A percentile compares a stretch with the other conserved stretches of the same genome.
Conservation (phyloP, 768 basidiomycete genomes). For the Peribolospora baueri region DNA sequence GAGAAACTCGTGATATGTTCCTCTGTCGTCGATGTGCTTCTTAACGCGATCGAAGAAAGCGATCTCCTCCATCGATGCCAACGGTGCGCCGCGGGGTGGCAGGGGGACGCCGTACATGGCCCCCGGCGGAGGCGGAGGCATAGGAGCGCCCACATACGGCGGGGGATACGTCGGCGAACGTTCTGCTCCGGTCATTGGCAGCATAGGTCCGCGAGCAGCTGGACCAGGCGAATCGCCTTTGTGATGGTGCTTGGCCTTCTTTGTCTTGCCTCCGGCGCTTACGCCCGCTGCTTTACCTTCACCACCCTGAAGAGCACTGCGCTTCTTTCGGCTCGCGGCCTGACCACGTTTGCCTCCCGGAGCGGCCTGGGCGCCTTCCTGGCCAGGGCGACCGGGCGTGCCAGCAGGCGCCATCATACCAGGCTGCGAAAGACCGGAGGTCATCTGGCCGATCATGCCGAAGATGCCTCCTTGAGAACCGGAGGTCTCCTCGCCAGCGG, state of each 20-base stretch:
- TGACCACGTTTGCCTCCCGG: too few species aligned
- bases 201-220: too few species aligned
- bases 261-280: too few species aligned
- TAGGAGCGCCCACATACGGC: too few species aligned
- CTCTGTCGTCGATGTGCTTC: slow-evolving; percentile 26
- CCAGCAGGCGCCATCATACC: slow-evolving; percentile 30
- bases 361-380: too few species aligned
- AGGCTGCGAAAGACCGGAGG: slow-evolving; percentile 6
- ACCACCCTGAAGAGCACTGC: too few species aligned
- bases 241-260: too few species aligned
- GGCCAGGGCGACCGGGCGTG: slow-evolving; percentile 18
- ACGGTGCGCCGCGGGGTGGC: slow-evolving; percentile 9
- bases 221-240: too few species aligned
- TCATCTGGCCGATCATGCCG: slow-evolving; percentile 5
- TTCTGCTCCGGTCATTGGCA: too few species aligned
- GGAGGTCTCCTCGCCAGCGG: not conserved
- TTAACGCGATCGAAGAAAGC: slow-evolving; percentile 80
- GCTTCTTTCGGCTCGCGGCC: too few species aligned
- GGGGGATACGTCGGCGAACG: too few species aligned
- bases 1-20: slow-evolving; percentile 51
- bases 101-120: slow-evolving; percentile 7
- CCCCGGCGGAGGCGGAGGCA: slow-evolving; percentile 5
- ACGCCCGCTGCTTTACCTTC: too few species aligned
- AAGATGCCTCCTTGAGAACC: slow-evolving; percentile 14
- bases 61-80: slow-evolving; percentile 36